Evolutionary conservation across 257 asterid species (phyloP).

Genomic region (Solanum lycopersicoides): DNA sequence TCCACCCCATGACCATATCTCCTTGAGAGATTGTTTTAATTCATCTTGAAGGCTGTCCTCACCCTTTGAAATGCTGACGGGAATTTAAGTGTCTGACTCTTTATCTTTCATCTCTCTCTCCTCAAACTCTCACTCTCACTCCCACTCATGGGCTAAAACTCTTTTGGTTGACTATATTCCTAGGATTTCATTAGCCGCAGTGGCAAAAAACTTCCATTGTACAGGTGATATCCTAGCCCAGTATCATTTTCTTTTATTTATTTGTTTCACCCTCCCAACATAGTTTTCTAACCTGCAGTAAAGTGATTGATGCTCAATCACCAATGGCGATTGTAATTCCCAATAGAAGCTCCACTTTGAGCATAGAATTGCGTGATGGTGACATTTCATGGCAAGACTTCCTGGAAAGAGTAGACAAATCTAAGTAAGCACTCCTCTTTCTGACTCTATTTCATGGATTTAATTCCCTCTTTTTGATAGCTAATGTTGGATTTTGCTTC

Average conservation of each 20-base stretch:
- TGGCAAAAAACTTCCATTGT: constrained; percentile 52
- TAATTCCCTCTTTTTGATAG: not conserved
- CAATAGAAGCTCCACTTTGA: constrained; percentile 42
- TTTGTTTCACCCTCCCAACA: constrained; percentile 11
- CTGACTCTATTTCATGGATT: not conserved
- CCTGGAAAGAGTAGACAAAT: constrained; percentile 51
- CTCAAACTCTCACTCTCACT: constrained; percentile 1
- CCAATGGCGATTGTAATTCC: constrained; percentile 87
- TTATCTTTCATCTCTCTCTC: not conserved
- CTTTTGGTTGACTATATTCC: constrained; percentile 3
- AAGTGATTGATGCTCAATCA: constrained; percentile 83
- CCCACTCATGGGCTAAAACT: not conserved
- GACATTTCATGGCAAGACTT: constrained; percentile 87
- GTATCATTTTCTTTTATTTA: constrained; percentile 8
- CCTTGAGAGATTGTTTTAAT: not conserved
- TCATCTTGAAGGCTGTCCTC: not conserved
- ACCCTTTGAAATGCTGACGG: not conserved
- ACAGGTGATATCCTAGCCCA: constrained; percentile 43
- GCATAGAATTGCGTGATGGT: constrained; percentile 56
- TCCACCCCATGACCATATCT: not conserved
- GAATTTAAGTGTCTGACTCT: not conserved
- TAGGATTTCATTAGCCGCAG: constrained; percentile 88
- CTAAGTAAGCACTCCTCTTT: constrained; percentile 36
- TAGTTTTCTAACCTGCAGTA: constrained; percentile 34
- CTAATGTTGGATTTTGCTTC: not conserved